Percentiles rank a stretch among this genome's conserved stretches.
Conservation (phyloP, 164 flowering plant species). For the Vitis rotundifolia region DNA sequence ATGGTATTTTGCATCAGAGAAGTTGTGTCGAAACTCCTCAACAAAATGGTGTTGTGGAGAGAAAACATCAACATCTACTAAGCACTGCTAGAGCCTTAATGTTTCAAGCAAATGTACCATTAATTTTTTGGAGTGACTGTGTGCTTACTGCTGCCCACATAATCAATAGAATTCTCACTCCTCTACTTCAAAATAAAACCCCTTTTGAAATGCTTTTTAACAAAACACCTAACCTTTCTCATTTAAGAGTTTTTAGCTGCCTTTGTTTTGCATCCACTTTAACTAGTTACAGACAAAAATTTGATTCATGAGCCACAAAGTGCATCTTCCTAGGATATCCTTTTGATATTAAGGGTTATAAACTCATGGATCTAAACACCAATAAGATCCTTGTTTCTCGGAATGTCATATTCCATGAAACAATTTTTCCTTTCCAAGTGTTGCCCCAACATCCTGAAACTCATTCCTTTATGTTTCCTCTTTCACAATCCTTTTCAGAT, state of each 20-base stretch:
- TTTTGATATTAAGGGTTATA: neutral
- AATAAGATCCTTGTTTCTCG: neutral
- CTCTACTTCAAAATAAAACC: neutral
- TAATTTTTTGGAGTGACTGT: no score
- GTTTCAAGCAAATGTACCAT: no score
- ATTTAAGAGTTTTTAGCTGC: constrained; percentile 5
- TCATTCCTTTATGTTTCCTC: no score
- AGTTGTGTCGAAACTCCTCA: no score
- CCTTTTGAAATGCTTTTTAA: neutral
- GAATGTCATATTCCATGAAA: constrained; percentile 9
- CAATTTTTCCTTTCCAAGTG: neutral
- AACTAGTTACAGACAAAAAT: neutral
- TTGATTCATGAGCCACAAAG: neutral
- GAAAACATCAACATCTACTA: no score
- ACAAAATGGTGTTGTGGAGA: no score
- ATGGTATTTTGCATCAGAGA: no score
- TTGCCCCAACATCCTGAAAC: no score
- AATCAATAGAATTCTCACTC: neutral
- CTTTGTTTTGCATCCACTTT: neutral
- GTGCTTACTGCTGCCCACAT: neutral
- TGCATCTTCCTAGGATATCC: constrained; percentile 9
- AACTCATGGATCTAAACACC: neutral
- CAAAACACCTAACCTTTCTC: neutral
- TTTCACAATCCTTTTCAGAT: no score
- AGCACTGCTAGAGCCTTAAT: no score